Conservation (phyloP, 2,329 filamentous ascomycete genomes). For the Lasiodiplodia gonubiensis region DNA sequence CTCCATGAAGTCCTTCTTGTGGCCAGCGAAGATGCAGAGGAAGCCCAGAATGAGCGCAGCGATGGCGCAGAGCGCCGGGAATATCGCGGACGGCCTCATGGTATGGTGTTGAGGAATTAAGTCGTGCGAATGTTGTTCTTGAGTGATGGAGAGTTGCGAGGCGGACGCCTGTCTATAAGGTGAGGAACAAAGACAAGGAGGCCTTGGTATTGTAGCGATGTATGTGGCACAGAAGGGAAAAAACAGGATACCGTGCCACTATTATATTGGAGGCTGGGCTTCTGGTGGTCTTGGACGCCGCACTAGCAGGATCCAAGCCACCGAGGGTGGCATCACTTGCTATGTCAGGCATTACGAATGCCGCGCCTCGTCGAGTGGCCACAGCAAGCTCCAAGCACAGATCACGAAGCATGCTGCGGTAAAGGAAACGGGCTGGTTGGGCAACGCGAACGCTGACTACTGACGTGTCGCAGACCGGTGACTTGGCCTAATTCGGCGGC, state of each 20-base stretch:
- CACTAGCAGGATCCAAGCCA: constrained; percentile 20
- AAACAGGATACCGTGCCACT: constrained; percentile 15
- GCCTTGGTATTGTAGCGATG: constrained; percentile 1
- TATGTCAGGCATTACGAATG: constrained; percentile 26
- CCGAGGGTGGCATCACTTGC: constrained; percentile 8
- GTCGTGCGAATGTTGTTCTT: not conserved
- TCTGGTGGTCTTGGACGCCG: constrained; percentile 3
- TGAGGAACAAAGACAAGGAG: not conserved
- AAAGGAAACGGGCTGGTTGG: constrained; percentile 19
- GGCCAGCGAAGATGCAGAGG: constrained; percentile 66
- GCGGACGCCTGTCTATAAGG: not conserved
- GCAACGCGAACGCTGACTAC: constrained; percentile 16
- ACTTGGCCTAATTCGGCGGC: constrained; percentile 8
- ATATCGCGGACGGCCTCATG: constrained; percentile 56
- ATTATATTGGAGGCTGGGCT: constrained; percentile 11
- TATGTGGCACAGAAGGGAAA: constrained; percentile 7
- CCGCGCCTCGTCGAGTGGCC: constrained; percentile 19
- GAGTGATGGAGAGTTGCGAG: not conserved
- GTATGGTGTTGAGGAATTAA: constrained; percentile 42
- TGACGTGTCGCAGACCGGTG: constrained; percentile 19
- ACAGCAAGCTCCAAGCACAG: not conserved
- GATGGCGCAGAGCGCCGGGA: constrained; percentile 59
- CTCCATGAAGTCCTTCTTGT: constrained; percentile 59
- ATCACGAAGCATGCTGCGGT: not conserved
- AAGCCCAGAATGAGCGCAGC: constrained; percentile 64